Percentiles rank a stretch among this genome's conserved stretches.
Conservation (phyloP, 768 basidiomycete genomes). For the Auriscalpium microsporum region DNA sequence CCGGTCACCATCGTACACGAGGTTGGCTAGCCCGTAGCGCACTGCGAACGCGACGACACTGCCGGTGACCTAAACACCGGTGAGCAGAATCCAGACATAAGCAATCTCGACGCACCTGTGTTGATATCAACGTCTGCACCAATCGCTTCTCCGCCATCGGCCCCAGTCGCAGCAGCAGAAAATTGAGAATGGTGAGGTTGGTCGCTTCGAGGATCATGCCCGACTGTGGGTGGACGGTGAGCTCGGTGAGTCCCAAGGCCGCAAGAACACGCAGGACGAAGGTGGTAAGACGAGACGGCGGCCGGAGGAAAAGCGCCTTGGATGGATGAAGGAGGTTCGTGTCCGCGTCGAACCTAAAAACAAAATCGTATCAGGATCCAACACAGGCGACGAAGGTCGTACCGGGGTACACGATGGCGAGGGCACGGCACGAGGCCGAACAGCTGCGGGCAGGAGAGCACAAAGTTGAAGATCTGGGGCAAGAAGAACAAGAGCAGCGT, state of each 20-base stretch:
- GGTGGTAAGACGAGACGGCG: conserved; percentile 46
- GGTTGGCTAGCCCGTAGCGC: conserved; percentile 81
- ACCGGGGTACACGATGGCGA: conserved; percentile 89
- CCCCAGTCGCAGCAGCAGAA: conserved; percentile 70
- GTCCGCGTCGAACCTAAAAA: conserved; percentile 57
- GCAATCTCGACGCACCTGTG: conserved; percentile 47
- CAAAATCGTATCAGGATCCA: background rate
- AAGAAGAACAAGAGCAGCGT: conserved; percentile 94
- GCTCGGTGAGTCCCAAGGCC: conserved; percentile 53
- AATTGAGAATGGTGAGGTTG: conserved; percentile 89
- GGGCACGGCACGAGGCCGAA: conserved; percentile 93
- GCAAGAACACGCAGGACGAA: conserved; percentile 54
- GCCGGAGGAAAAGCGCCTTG: conserved; percentile 46
- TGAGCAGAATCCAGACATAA: background rate
- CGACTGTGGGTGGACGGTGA: conserved; percentile 46
- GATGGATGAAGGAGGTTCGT: conserved; percentile 79
- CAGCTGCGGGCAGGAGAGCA: conserved; percentile 89
- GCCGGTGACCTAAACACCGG: conserved; percentile 47
- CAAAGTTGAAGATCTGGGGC: conserved; percentile 96
- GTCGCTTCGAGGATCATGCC: conserved; percentile 62
- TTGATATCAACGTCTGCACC: conserved; percentile 59
- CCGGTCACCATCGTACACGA: conserved; percentile 90
- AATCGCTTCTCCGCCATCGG: conserved; percentile 81
- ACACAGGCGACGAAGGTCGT: conserved; percentile 1
- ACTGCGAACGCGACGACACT: conserved; percentile 79